Evolutionary conservation across 1,139 yeast genomes (phyloP).

Genomic region (Candida sojae): DNA sequence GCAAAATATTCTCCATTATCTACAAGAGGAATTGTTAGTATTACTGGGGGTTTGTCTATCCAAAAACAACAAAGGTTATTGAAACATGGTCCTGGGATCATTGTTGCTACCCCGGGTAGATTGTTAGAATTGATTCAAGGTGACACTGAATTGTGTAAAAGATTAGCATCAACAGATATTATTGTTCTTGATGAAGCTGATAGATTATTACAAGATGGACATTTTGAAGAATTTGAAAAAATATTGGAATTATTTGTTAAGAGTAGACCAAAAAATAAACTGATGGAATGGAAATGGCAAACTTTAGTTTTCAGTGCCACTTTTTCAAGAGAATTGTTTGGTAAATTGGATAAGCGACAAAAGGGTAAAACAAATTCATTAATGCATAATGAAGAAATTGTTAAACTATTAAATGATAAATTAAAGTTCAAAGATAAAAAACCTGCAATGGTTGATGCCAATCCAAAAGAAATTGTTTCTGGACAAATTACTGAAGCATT

Average conservation of each 20-base stretch:
- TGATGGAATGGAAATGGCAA: constrained; percentile 66
- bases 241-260: constrained; percentile 63
- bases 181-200: constrained; percentile 97
- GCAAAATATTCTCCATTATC: constrained; percentile 62
- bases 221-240: constrained; percentile 88
- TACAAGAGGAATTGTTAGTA: constrained; percentile 62
- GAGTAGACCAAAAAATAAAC: constrained; percentile 28
- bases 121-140: constrained; percentile 78
- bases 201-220: constrained; percentile 91
- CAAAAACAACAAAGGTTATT: constrained; percentile 88
- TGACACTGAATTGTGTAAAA: constrained; percentile 51
- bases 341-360: constrained; percentile 54
- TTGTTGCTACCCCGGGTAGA: constrained; percentile 97
- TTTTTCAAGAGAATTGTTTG: constrained; percentile 79
- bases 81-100: constrained; percentile 71
- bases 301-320: constrained; percentile 95
- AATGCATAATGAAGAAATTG: constrained; percentile 52
- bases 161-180: constrained; percentile 65
- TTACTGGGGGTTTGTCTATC: constrained; percentile 93
- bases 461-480: constrained; percentile 83
- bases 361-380: constrained; percentile 37
- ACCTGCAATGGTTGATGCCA: constrained; percentile 76
- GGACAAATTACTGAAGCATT: constrained; percentile 79
- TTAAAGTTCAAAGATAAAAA: constrained; percentile 58
- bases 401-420: constrained; percentile 57